Percentiles rank a stretch among this genome's conserved stretches.
Evolutionary conservation across 2,329 filamentous ascomycete species (phyloP).

Genomic region (Epichloe sibirici): DNA sequence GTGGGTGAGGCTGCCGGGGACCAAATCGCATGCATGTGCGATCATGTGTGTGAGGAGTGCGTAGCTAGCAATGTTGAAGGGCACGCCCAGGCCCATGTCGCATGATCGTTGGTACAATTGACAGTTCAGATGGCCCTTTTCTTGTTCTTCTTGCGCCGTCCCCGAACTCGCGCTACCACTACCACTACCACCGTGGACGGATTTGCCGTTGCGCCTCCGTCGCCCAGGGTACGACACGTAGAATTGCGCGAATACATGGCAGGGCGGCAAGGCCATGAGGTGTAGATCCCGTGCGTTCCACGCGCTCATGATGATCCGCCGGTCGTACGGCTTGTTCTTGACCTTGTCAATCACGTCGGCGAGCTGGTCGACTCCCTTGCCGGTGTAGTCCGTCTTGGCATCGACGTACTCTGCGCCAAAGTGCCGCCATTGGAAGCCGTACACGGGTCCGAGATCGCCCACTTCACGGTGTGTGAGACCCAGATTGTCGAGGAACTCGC

Average conservation of each 20-base stretch:
- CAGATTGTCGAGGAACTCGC: slow-evolving; percentile 76
- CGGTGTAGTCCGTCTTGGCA: slow-evolving; percentile 67
- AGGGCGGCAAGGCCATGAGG: slow-evolving; percentile 86
- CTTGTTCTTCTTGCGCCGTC: neutral
- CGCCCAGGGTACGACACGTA: slow-evolving; percentile 64
- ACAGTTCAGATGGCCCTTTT: slow-evolving; percentile 65
- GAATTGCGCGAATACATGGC: slow-evolving; percentile 97
- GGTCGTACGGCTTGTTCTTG: slow-evolving; percentile 71
- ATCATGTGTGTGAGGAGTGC: slow-evolving; percentile 92
- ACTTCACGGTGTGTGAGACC: slow-evolving; percentile 71
- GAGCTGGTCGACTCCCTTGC: slow-evolving; percentile 85
- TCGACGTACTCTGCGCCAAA: slow-evolving; percentile 87
- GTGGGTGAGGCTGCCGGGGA: slow-evolving; percentile 80
- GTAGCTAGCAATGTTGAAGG: slow-evolving; percentile 96
- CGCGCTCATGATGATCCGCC: slow-evolving; percentile 78
- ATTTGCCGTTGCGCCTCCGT: slow-evolving; percentile 3
- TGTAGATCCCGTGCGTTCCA: slow-evolving; percentile 86
- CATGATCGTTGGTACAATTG: slow-evolving; percentile 88
- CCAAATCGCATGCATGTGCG: slow-evolving; percentile 71
- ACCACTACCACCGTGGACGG: neutral
- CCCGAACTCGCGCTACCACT: neutral
- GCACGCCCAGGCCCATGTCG: slow-evolving; percentile 94
- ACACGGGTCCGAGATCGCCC: slow-evolving; percentile 88
- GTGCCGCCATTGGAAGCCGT: slow-evolving; percentile 98
- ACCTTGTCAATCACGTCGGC: slow-evolving; percentile 83